A percentile compares a stretch with the other conserved stretches of the same genome.
phyloP scores from a whole-genome alignment of 2,329 filamentous ascomycete species.

The Claviceps monticola region DNA sequence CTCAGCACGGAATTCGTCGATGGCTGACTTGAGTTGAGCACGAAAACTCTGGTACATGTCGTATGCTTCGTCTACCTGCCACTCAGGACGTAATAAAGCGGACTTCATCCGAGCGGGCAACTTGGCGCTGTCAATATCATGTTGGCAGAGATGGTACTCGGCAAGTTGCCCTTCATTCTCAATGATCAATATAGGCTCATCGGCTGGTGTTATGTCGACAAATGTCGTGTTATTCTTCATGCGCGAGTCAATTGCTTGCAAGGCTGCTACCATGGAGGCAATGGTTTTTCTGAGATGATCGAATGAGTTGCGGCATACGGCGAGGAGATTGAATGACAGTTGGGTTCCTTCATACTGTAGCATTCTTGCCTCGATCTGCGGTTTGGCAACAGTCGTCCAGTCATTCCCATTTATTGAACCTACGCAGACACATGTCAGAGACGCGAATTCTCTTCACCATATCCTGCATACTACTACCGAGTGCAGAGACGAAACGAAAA shows the following conservation, averaged over 20 bases:
- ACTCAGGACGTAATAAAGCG: conserved; percentile 5
- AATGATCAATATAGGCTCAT: conserved; percentile 11
- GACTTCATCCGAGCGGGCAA: conserved; percentile 9
- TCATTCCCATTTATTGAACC: conserved; percentile 20
- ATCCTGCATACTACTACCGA: background rate
- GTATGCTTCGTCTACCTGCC: conserved; percentile 15
- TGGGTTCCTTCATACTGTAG: conserved; percentile 47
- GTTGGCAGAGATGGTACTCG: conserved; percentile 16
- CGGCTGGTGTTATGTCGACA: conserved; percentile 10
- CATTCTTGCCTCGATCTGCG: conserved; percentile 56
- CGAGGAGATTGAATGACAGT: conserved; percentile 65
- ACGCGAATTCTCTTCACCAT: background rate
- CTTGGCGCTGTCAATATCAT: conserved; percentile 12
- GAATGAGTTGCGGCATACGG: conserved; percentile 56
- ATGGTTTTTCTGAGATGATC: conserved; percentile 32
- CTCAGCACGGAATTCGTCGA: conserved; percentile 35
- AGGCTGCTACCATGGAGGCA: conserved; percentile 25
- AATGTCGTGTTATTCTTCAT: conserved; percentile 12
- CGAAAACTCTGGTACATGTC: conserved; percentile 25
- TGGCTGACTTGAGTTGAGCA: conserved; percentile 26
- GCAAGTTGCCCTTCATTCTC: conserved; percentile 13
- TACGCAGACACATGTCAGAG: background rate
- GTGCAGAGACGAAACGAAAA: background rate
- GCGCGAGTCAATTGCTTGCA: conserved; percentile 24
- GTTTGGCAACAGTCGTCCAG: conserved; percentile 54